These are phyloP conservation scores for Nephelium lappaceum DNA, from an alignment of 345 rosid genomes.

Conservation along the genomic window DNA sequence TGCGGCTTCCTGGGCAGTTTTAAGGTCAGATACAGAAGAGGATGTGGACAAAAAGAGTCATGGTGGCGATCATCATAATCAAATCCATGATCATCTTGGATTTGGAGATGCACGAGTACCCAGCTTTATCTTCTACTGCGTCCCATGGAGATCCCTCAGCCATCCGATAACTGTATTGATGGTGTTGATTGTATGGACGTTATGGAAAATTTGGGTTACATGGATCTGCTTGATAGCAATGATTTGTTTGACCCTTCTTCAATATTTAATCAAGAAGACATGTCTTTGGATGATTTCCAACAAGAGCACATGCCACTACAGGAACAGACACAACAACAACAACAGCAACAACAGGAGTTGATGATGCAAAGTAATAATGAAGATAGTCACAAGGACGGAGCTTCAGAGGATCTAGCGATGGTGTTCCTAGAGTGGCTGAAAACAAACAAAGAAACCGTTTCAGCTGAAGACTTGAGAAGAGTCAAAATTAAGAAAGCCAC, in stretches of 20 bases:
- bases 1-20: slow-evolving; percentile 78
- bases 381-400: slow-evolving; percentile 27
- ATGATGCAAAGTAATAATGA: slow-evolving; percentile 5
- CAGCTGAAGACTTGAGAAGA: slow-evolving; percentile 86
- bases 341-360: slow-evolving; percentile 11
- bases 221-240: slow-evolving; percentile 74
- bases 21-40: slow-evolving; percentile 66
- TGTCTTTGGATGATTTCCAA: slow-evolving; percentile 35
- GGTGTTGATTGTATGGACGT: slow-evolving; percentile 67
- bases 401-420: slow-evolving; percentile 70
- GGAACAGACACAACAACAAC: slow-evolving; percentile 3
- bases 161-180: slow-evolving; percentile 33
- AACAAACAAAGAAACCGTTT: slow-evolving; percentile 76
- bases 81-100: slow-evolving; percentile 4
- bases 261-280: slow-evolving; percentile 52
- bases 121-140: slow-evolving; percentile 69
- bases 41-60: slow-evolving; percentile 32
- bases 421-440: slow-evolving; percentile 94
- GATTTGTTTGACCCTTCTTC: slow-evolving; percentile 78
- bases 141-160: slow-evolving; percentile 66
- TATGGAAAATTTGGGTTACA: slow-evolving; percentile 80
- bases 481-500: slow-evolving; percentile 95
- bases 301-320: slow-evolving; percentile 13
- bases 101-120: slow-evolving; percentile 30
- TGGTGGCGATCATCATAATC: not conserved